A percentile compares a stretch with the other conserved stretches of the same genome.
phyloP scores from a whole-genome alignment of 768 basidiomycete species.

The Podaxis rugospora region DNA sequence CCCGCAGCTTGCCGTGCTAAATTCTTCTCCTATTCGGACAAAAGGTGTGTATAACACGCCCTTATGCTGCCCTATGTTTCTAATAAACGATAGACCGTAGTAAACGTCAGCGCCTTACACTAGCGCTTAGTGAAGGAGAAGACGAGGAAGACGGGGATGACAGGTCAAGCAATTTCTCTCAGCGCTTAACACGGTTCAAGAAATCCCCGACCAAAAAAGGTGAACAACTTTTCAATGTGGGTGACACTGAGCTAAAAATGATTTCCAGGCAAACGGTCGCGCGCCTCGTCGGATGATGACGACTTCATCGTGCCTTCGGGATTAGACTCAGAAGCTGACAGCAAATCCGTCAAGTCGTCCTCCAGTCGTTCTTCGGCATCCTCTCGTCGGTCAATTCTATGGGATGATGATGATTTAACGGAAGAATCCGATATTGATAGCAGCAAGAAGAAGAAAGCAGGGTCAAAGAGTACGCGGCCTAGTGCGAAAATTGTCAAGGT shows the following conservation, averaged over 20 bases:
- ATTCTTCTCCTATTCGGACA: conserved; percentile 34
- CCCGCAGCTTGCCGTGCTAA: conserved; percentile 19
- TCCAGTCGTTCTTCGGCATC: conserved; percentile 50
- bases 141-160: conserved; percentile 52
- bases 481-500: conserved; percentile 18
- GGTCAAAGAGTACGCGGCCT: conserved; percentile 30
- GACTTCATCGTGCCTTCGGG: conserved; percentile 66
- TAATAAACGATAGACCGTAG: conserved; percentile 30
- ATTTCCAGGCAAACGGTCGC: conserved; percentile 31
- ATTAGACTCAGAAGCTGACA: conserved; percentile 52
- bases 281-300: conserved; percentile 49
- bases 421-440: conserved; percentile 23
- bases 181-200: conserved; percentile 59
- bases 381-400: conserved; percentile 35
- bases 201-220: conserved; percentile 57
- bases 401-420: conserved; percentile 36
- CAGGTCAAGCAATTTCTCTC: conserved; percentile 46
- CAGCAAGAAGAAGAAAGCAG: conserved; percentile 27
- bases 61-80: not conserved
- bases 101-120: conserved; percentile 62
- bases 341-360: conserved; percentile 41
- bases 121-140: conserved; percentile 44
- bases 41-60: conserved; percentile 21
- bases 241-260: not conserved
- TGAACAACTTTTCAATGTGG: conserved; percentile 19